Conservation (phyloP, 768 basidiomycete species). For the Royoungia palumana region DNA sequence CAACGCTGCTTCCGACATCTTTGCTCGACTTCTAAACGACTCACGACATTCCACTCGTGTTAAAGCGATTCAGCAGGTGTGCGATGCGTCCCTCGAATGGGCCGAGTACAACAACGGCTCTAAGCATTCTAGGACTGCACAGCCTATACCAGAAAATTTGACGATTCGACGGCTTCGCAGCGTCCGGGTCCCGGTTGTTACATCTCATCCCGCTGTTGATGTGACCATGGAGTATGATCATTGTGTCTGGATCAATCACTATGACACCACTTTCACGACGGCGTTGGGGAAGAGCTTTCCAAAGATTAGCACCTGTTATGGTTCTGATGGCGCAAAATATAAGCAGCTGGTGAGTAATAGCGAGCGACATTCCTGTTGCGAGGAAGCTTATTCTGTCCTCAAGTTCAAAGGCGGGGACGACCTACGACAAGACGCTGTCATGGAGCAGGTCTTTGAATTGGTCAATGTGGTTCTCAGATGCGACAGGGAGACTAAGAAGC, state of each 20-base stretch:
- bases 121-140: conserved; percentile 25
- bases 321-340: conserved; percentile 60
- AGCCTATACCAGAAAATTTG: conserved; percentile 43
- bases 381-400: conserved; percentile 2
- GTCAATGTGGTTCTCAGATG: conserved; percentile 73
- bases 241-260: conserved; percentile 67
- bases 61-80: conserved; percentile 54
- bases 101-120: conserved; percentile 45
- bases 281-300: conserved; percentile 83
- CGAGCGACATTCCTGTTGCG: background rate
- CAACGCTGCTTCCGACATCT: conserved; percentile 61
- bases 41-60: conserved; percentile 38
- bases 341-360: conserved; percentile 69
- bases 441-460: conserved; percentile 96
- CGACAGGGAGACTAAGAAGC: conserved; percentile 73
- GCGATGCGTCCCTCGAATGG: conserved; percentile 69
- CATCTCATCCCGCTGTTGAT: conserved; percentile 67
- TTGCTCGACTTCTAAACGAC: conserved; percentile 51
- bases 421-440: conserved; percentile 94
- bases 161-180: conserved; percentile 48
- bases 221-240: conserved; percentile 61
- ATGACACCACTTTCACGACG: conserved; percentile 51
- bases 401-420: conserved; percentile 97
- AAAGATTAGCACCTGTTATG: conserved; percentile 73
- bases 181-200: conserved; percentile 81